Evolutionary conservation across 768 basidiomycete species (phyloP), one percentile per base, ranked within the genome.

Genomic region (Tubosaeta sp.): DNA sequence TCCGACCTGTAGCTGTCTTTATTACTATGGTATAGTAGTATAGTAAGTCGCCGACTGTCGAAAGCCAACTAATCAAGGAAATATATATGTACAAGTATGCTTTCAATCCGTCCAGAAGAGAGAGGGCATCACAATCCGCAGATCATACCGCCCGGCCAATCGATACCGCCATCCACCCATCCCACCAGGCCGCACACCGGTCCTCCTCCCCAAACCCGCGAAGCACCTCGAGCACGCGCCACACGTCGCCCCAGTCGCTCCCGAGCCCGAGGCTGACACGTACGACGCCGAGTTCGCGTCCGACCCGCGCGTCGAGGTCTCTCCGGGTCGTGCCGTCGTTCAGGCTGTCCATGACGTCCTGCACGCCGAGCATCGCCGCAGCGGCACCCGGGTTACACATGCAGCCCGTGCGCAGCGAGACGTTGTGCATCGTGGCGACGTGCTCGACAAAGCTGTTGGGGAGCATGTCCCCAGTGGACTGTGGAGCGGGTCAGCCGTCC

Each of bases 371-470:
- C 14, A 92, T 70, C 5, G 85, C 79, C 1, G 87, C 82, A 0
- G 88, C 86, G 16, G 83, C 90, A 10, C 91, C 91, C 14, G 90
- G 88, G 57, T 92, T 93, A 64, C 91, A 93, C 81, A 91, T 85
- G 66, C 90, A 93, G 0, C 90, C 90, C 3, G 89, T 88, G 39
- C 90, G 83, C 31, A 92, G 69, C 16, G 88, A 90, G 52, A 92
- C 84, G 46, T 76, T 79, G 56, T 79, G 75, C 48, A 68, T 73
- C 16, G 83, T 76, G 13, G 88, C 87, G 1, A 84, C 76, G 58
- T 84, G 74, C 62, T 88, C 87, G 59, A 91, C 76, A 67, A 89
- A 89, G 3, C 82, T 82, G 55, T 85, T 84, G 0, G 88, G 81
- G 5, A 88, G 70, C 73, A 84, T 79, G 38, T 82, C 77, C 14